phyloP scores from a whole-genome alignment of 148 eudicot genomes.

The Simmondsia chinensis region DNA sequence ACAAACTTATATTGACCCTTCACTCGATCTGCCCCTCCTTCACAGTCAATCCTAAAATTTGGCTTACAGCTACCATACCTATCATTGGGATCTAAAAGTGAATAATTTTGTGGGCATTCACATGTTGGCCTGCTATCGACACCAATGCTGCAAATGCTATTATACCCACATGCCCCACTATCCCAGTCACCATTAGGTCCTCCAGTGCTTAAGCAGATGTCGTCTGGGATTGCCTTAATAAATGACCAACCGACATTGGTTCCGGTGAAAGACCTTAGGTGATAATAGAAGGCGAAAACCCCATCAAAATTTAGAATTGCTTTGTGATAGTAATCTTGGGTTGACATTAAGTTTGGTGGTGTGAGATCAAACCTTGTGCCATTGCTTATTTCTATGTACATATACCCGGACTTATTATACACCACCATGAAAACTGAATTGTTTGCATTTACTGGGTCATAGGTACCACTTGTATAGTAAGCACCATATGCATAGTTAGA shows the following conservation, averaged over 20 bases:
- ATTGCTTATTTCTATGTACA: slow-evolving; percentile 14
- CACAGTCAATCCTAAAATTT: slow-evolving; percentile 9
- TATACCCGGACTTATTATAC: slow-evolving; percentile 12
- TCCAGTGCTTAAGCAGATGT: slow-evolving; percentile 8
- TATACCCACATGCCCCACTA: slow-evolving; percentile 24
- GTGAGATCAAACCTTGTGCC: not conserved
- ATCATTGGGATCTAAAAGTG: slow-evolving; percentile 10
- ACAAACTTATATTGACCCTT: not conserved
- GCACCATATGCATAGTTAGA: slow-evolving; percentile 8
- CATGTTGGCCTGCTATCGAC: slow-evolving; percentile 10
- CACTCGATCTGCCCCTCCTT: no score
- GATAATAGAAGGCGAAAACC: slow-evolving; percentile 15
- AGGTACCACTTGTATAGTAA: slow-evolving; percentile 16
- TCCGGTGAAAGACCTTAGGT: slow-evolving; percentile 1
- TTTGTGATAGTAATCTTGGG: slow-evolving; percentile 7
- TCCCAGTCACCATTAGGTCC: not conserved
- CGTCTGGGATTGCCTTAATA: not conserved
- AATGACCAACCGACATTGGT: slow-evolving; percentile 3
- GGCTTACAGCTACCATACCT: slow-evolving; percentile 22
- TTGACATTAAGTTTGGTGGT: not conserved
- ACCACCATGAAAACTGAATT: slow-evolving; percentile 13
- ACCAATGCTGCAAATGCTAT: slow-evolving; percentile 17
- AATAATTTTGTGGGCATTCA: slow-evolving; percentile 16
- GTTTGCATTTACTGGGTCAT: slow-evolving; percentile 1
- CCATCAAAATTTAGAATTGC: slow-evolving; percentile 23